phyloP scores from a whole-genome alignment of 345 rosid genomes.

The Geranium rotundifolium region DNA sequence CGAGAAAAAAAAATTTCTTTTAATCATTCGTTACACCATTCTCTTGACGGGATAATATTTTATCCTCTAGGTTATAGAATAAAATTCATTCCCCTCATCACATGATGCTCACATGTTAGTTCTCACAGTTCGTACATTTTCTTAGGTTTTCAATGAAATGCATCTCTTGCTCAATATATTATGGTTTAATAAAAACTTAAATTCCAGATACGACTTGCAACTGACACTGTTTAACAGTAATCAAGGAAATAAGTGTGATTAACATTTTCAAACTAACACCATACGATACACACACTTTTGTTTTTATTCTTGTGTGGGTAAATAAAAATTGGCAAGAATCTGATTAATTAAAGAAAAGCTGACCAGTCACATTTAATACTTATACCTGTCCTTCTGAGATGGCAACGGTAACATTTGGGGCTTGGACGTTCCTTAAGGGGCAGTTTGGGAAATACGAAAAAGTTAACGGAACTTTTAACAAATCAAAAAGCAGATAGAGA shows the following conservation, averaged over 20 bases:
- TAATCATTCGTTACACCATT: too few relatives aligned
- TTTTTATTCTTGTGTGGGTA: background rate
- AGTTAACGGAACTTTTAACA: constrained; percentile 26
- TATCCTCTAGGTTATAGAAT: too few relatives aligned
- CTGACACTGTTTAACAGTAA: background rate
- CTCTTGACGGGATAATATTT: too few relatives aligned
- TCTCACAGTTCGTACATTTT: too few relatives aligned
- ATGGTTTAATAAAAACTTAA: too few relatives aligned
- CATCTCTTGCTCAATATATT: too few relatives aligned
- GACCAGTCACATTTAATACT: background rate
- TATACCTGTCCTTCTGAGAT: background rate
- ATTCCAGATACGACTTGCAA: background rate
- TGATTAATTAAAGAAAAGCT: background rate
- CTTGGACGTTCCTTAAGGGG: constrained; percentile 32
- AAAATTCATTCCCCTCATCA: too few relatives aligned
- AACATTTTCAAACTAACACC: background rate
- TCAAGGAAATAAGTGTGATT: background rate
- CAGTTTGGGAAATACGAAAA: constrained; percentile 20
- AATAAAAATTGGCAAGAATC: background rate
- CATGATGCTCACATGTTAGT: too few relatives aligned
- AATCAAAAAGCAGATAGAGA: background rate
- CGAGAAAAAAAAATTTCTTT: too few relatives aligned
- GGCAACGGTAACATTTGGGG: constrained; percentile 40
- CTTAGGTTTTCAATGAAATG: too few relatives aligned
- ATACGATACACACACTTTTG: too few relatives aligned